Evolutionary conservation across 2,329 filamentous ascomycete species (phyloP).

Genomic region (Colletotrichum neosansevieriae): DNA sequence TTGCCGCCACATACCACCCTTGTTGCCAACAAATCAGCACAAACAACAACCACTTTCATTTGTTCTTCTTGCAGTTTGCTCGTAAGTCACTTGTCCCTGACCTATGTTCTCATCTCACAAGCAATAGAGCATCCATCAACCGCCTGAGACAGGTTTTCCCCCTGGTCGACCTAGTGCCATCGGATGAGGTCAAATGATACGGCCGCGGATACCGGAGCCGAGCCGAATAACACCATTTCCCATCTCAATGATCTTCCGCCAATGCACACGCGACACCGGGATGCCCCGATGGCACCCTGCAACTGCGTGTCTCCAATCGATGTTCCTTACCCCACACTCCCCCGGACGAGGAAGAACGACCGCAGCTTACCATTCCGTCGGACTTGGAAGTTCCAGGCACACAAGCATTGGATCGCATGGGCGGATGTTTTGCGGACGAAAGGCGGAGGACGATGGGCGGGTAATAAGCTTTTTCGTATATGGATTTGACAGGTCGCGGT

Average conservation of each 20-base stretch:
- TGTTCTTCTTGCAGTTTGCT: neutral
- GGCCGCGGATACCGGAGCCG: slow-evolving; percentile 29
- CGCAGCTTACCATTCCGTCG: neutral
- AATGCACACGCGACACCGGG: slow-evolving; percentile 21
- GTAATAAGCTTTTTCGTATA: neutral
- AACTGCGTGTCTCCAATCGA: slow-evolving; percentile 8
- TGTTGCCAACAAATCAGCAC: neutral
- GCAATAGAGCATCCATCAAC: neutral
- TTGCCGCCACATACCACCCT: neutral
- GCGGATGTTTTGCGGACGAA: neutral
- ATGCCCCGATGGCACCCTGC: slow-evolving; percentile 8
- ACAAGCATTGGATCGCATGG: slow-evolving; percentile 11
- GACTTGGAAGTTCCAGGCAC: neutral
- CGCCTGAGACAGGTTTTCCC: neutral
- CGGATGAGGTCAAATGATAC: slow-evolving; percentile 5
- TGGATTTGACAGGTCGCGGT: neutral
- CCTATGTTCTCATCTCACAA: neutral
- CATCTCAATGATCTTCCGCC: slow-evolving; percentile 27
- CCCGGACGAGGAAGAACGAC: neutral
- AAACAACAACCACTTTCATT: neutral
- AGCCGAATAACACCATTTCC: neutral
- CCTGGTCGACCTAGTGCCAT: neutral
- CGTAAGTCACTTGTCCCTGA: neutral
- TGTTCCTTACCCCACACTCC: slow-evolving; percentile 21
- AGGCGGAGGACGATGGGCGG: neutral